phyloP scores from a whole-genome alignment of 2,329 filamentous ascomycete species.

The Phoma sp. region DNA sequence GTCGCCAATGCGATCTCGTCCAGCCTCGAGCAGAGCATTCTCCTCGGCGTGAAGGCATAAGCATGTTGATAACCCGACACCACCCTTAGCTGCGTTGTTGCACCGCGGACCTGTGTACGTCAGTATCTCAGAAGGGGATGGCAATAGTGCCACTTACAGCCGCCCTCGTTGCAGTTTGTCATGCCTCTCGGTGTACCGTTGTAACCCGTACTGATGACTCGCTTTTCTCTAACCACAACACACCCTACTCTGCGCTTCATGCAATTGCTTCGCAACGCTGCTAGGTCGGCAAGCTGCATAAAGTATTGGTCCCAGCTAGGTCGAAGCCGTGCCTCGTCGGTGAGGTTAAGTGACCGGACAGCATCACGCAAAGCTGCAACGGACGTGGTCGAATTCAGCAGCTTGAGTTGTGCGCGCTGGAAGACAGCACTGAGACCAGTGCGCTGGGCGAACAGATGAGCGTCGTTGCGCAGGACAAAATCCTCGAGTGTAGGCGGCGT shows the following conservation, averaged over 20 bases:
- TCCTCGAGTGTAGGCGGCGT: constrained; percentile 61
- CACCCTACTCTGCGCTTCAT: constrained; percentile 98
- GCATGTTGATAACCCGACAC: constrained; percentile 81
- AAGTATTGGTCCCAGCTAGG: constrained; percentile 98
- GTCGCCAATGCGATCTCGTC: constrained; percentile 84
- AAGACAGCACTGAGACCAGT: constrained; percentile 76
- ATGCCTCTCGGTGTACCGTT: constrained; percentile 94
- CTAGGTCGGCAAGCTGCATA: constrained; percentile 93
- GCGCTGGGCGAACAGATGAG: constrained; percentile 71
- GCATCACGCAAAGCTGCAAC: constrained; percentile 74
- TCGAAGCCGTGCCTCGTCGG: constrained; percentile 78
- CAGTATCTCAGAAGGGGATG: not conserved
- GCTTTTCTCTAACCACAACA: constrained; percentile 82
- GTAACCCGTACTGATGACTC: constrained; percentile 94
- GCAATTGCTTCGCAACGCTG: constrained; percentile 90
- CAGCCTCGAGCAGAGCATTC: constrained; percentile 93
- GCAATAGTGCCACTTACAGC: constrained; percentile 61
- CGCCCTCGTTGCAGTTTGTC: constrained; percentile 89
- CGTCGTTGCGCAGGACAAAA: constrained; percentile 70
- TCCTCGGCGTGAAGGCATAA: constrained; percentile 98
- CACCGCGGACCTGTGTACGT: constrained; percentile 65
- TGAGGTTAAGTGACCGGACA: constrained; percentile 75
- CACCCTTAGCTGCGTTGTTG: constrained; percentile 74
- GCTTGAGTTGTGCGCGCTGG: constrained; percentile 78
- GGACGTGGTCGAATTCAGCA: constrained; percentile 82